These are phyloP conservation scores for Didymella arachidicola DNA, from an alignment of 2,329 filamentous ascomycete species.

Conservation along the genomic window DNA sequence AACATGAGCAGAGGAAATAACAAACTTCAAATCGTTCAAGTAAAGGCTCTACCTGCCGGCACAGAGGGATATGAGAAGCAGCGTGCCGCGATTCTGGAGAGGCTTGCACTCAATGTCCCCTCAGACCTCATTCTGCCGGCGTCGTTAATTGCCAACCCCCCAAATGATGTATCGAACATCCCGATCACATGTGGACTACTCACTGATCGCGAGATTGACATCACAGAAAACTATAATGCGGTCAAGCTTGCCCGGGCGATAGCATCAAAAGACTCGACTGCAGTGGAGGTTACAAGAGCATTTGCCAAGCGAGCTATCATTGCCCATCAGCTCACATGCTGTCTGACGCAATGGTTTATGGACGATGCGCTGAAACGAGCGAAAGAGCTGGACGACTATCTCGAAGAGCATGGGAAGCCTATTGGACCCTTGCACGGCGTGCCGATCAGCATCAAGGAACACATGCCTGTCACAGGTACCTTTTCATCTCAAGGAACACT, in stretches of 20 bases:
- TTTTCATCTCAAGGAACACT: not conserved
- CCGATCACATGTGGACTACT: not conserved
- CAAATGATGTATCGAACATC: not conserved
- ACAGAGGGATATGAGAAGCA: not conserved
- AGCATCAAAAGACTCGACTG: not conserved
- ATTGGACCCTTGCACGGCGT: not conserved
- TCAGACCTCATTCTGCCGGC: not conserved
- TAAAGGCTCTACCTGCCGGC: not conserved
- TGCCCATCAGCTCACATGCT: not conserved
- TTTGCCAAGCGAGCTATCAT: not conserved
- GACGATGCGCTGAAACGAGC: not conserved
- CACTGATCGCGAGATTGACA: not conserved
- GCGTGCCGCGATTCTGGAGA: not conserved
- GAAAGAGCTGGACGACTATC: not conserved
- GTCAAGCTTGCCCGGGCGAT: not conserved
- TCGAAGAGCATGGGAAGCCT: not conserved
- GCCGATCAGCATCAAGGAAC: not conserved
- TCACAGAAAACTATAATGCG: not conserved
- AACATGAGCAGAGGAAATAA: not conserved
- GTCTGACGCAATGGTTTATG: not conserved
- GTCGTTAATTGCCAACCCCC: not conserved
- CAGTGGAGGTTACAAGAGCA: not conserved
- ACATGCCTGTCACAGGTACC: not conserved
- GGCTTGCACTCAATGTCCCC: not conserved
- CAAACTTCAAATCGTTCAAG: not conserved